Conservation (phyloP, 306 rosid species). For the Dicorynia guianensis region DNA sequence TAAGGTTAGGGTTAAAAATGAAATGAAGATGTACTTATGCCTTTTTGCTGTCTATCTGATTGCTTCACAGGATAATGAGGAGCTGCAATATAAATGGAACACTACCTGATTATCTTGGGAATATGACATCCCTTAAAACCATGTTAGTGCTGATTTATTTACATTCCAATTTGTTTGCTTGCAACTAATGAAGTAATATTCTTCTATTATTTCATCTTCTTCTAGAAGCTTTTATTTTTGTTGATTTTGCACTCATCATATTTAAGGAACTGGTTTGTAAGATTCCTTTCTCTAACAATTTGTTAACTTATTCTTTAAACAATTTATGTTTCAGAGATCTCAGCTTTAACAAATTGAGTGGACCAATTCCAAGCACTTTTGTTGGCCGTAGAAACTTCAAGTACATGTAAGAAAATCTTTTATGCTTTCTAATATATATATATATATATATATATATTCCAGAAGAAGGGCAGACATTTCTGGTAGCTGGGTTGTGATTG, state of each 20-base stretch:
- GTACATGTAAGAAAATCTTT: conserved; percentile 45
- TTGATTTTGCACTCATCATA: neutral
- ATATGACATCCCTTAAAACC: conserved; percentile 38
- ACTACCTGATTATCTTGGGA: conserved; percentile 51
- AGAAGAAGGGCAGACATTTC: no score
- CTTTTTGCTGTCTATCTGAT: conserved; percentile 20
- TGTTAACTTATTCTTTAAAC: neutral
- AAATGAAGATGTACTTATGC: conserved; percentile 8
- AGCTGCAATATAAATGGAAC: conserved; percentile 74
- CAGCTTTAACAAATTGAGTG: conserved; percentile 59
- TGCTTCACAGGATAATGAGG: conserved; percentile 65
- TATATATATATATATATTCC: no score
- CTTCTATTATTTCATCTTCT: neutral
- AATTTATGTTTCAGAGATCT: conserved; percentile 55
- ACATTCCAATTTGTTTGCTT: conserved; percentile 28
- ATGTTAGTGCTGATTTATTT: conserved; percentile 36
- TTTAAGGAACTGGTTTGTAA: no score
- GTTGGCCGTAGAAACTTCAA: neutral
- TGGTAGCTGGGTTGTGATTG: neutral
- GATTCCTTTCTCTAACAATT: neutral
- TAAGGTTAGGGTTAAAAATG: no score
- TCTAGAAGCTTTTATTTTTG: neutral
- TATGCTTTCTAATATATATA: neutral
- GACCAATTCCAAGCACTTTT: conserved; percentile 46
- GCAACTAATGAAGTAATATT: neutral